These are phyloP conservation scores for Spathaspora gorwiae DNA, from an alignment of 805 yeast genomes.

Conservation along the genomic window DNA sequence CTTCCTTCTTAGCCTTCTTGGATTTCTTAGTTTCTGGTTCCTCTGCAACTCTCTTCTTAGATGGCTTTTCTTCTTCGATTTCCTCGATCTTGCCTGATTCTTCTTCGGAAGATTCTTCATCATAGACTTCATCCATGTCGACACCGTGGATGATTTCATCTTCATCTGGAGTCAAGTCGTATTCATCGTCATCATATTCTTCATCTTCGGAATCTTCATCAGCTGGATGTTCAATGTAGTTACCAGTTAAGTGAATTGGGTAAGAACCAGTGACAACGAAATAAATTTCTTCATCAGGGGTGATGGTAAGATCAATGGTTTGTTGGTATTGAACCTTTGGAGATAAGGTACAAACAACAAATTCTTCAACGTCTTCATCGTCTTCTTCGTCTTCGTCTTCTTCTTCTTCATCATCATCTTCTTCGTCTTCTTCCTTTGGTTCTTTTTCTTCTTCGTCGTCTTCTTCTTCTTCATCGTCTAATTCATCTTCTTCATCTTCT, in stretches of 20 bases:
- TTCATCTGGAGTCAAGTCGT: conserved; percentile 70
- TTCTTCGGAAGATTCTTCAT: conserved; percentile 52
- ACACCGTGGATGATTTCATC: conserved; percentile 60
- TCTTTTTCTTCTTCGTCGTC: conserved; percentile 20
- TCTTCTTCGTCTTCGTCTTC: conserved; percentile 57
- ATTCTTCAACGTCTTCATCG: conserved; percentile 78
- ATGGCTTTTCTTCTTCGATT: conserved; percentile 55
- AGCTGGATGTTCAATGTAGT: conserved; percentile 93
- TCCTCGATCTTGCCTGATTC: conserved; percentile 54
- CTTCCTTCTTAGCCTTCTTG: conserved; percentile 41
- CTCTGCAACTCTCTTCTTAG: conserved; percentile 33
- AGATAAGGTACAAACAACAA: conserved; percentile 81
- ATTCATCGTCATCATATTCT: conserved; percentile 46
- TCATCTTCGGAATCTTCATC: conserved; percentile 62
- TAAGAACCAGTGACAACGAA: conserved; percentile 96
- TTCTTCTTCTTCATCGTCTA: conserved; percentile 39
- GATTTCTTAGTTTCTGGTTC: conserved; percentile 24
- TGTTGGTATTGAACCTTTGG: conserved; percentile 87
- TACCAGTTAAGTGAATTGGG: conserved; percentile 88
- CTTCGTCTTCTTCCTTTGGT: conserved; percentile 44
- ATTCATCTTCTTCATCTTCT: conserved; percentile 45
- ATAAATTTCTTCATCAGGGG: conserved; percentile 89
- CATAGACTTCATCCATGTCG: conserved; percentile 52
- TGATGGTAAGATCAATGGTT: conserved; percentile 81
- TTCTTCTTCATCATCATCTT: conserved; percentile 48